Base-by-base conservation (phyloP, 805 yeast species). In the Metschnikowia noctiluminum region DNA sequence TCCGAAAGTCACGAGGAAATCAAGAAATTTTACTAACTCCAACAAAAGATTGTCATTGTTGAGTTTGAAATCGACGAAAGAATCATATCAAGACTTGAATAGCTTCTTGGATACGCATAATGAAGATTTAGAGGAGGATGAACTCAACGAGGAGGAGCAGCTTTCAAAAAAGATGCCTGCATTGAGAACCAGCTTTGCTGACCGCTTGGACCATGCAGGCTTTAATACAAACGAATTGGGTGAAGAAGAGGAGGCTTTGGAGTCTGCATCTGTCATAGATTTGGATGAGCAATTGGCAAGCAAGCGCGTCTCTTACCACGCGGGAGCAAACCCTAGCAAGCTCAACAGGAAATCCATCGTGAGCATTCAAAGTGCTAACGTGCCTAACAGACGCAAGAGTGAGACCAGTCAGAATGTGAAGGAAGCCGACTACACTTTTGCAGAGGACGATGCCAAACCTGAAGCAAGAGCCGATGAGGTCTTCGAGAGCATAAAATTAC, bases 21-120 rank as follows among this genome's bases (percentile, higher is more conserved):
- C 89, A 2, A 77, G 79, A 58, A 73, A 79, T 48, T 83, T 82
- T 61, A 76, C 85, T 35, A 75, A 76, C 48, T 78, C 82, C 7
- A 81, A 81, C 60, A 86, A 82, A 65, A 77, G 94, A 60, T 69
- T 84, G 46, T 82, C 89, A 31, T 86, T 86, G n/a, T 64, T 86
- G 38, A 84, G 90, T 0, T 70, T 84, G 65, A 83, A 84, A 57
- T 85, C 91, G 0, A 81, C 90, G 2, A 81, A 78, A 52, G 80
- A 77, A 40, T 82, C 89, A 0, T 84, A 78, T 55, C 78, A 77
- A 36, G 84, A 85, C 59, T 70, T 85, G 59, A 78, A 77, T 51
- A 63, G 70, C 2, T 62, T 71, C 40, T 58, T 68, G 47, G 61
- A 62, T 40, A 55, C 61, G 21, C 63, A 64, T 41, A 59, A 57